These are phyloP conservation scores for Fusarium scirpi DNA, from an alignment of 2,329 filamentous ascomycete genomes.

Conservation along the genomic window DNA sequence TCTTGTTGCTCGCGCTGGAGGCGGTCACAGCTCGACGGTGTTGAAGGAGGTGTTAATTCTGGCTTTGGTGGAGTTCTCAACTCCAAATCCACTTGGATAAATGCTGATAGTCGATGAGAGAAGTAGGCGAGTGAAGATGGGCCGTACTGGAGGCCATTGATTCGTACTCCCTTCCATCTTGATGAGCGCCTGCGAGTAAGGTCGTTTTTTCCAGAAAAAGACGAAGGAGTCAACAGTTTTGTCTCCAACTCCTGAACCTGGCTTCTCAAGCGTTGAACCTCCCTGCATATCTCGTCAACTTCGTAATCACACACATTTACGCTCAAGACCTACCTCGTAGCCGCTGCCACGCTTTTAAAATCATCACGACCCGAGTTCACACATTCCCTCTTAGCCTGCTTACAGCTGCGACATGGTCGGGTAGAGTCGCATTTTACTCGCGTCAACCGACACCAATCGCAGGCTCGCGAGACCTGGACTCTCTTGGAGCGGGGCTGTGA, in stretches of 20 bases:
- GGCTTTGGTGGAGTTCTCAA: neutral
- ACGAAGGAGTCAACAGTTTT: constrained; percentile 15
- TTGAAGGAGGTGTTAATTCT: neutral
- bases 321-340: constrained; percentile 34
- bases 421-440: constrained; percentile 48
- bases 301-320: neutral
- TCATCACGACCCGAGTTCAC: constrained; percentile 41
- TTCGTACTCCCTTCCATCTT: constrained; percentile 27
- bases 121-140: constrained; percentile 44
- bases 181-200: neutral
- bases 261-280: constrained; percentile 41
- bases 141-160: constrained; percentile 34
- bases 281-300: constrained; percentile 29
- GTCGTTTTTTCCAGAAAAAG: neutral
- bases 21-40: neutral
- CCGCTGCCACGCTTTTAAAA: constrained; percentile 44
- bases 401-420: constrained; percentile 46
- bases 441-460: constrained; percentile 49
- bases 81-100: constrained; percentile 20
- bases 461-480: constrained; percentile 48
- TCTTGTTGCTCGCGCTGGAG: constrained; percentile 59
- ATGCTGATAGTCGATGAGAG: constrained; percentile 37
- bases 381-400: constrained; percentile 43
- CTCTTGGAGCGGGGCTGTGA: constrained; percentile 46
- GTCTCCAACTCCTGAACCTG: constrained; percentile 41